Percentiles rank a stretch among this genome's conserved stretches.
phyloP scores from a whole-genome alignment of 139 green algal species.

The Mesotaenium endlicherianum region DNA sequence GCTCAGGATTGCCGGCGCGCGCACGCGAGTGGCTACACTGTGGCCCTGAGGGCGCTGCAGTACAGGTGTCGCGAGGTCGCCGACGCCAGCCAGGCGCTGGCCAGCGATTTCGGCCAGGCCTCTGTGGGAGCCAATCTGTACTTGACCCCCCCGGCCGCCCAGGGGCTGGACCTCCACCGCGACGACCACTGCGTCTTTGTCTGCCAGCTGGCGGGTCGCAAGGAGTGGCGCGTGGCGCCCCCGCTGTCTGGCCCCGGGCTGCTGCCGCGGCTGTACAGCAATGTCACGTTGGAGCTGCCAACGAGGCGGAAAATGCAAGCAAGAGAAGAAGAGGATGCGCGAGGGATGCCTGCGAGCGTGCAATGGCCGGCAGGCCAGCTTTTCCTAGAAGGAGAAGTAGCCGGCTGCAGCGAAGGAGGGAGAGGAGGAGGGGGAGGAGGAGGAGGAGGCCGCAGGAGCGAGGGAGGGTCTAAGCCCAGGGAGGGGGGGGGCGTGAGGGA shows the following conservation, averaged over 20 bases:
- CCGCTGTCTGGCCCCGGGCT: neutral
- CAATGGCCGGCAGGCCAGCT: neutral
- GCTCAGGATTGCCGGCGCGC: conserved; percentile 7
- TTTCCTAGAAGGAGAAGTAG: neutral
- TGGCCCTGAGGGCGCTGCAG: conserved; percentile 18
- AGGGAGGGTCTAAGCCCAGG: too few species aligned
- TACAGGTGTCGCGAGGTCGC: neutral
- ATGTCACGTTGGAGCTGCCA: neutral
- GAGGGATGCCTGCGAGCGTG: neutral
- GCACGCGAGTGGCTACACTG: neutral
- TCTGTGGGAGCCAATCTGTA: conserved; percentile 31
- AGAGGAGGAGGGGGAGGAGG: neutral
- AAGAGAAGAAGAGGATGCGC: neutral
- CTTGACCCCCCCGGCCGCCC: neutral
- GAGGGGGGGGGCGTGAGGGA: too few species aligned
- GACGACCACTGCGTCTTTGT: conserved; percentile 44
- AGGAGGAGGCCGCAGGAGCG: too few species aligned
- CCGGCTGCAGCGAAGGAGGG: neutral
- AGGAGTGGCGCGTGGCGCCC: conserved; percentile 1
- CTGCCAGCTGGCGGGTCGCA: conserved; percentile 28
- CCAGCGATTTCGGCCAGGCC: conserved; percentile 2
- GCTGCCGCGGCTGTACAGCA: conserved; percentile 11
- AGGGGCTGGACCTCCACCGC: conserved; percentile 14
- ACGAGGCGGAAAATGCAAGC: neutral
- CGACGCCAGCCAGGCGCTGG: neutral